Evolutionary conservation across 495 filamentous ascomycete genomes (phyloP).

Genomic region (Lepraria neglecta): DNA sequence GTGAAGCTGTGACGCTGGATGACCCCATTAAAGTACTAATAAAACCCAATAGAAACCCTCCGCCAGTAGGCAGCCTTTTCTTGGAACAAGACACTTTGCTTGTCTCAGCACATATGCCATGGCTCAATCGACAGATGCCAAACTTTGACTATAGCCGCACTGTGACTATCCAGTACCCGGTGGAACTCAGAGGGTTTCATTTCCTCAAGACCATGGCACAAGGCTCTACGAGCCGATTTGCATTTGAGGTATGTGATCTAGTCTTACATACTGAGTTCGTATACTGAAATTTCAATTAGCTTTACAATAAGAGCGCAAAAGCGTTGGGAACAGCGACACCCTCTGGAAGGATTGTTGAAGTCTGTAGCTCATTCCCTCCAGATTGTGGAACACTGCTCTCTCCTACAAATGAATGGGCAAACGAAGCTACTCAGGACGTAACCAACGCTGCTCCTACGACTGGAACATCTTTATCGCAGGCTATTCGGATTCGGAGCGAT

Average conservation of each 20-base stretch:
- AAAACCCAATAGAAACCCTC: background rate
- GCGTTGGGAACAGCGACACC: background rate
- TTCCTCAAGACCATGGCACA: slow-evolving; percentile 10
- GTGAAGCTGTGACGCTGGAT: slow-evolving; percentile 4
- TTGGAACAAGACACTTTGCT: background rate
- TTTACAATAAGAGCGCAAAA: slow-evolving; percentile 4
- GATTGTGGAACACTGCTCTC: background rate
- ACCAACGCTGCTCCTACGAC: background rate
- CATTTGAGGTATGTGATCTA: background rate
- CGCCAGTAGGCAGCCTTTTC: background rate
- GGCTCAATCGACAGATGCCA: background rate
- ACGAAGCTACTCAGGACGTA: background rate
- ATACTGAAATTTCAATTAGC: background rate
- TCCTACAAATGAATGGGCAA: background rate
- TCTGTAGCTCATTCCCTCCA: slow-evolving; percentile 8
- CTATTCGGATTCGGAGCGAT: background rate
- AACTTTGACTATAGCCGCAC: background rate
- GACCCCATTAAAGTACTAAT: background rate
- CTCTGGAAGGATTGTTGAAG: background rate
- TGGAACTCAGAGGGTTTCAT: background rate
- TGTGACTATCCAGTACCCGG: background rate
- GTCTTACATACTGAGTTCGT: background rate
- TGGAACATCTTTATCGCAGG: slow-evolving; percentile 2
- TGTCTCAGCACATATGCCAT: background rate
- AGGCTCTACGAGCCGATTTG: background rate